Percentiles rank a stretch among this genome's conserved stretches.
Conservation (phyloP, 805 yeast genomes). For the Zygosaccharomyces bailii region DNA sequence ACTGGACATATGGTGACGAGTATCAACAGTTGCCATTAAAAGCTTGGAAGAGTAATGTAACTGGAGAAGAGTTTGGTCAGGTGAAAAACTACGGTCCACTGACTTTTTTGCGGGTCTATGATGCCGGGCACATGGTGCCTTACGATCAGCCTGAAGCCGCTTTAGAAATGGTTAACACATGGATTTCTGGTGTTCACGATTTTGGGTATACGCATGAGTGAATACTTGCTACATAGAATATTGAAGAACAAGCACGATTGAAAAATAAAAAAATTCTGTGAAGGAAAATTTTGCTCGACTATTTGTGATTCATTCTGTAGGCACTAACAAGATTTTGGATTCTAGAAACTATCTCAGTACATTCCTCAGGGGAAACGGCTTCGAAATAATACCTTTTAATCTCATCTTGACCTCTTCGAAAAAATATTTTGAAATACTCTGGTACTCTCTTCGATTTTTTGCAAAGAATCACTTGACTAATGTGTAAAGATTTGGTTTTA, state of each 20-base stretch:
- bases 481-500: slow-evolving; percentile 84
- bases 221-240: not conserved
- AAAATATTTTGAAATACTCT: slow-evolving; percentile 74
- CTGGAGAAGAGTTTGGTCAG: slow-evolving; percentile 56
- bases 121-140: slow-evolving; percentile 93
- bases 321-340: slow-evolving; percentile 56
- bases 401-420: slow-evolving; percentile 57
- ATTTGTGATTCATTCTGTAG: slow-evolving; percentile 34
- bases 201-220: slow-evolving; percentile 9
- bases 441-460: slow-evolving; percentile 78
- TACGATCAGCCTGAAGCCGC: slow-evolving; percentile 77
- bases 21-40: slow-evolving; percentile 43
- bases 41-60: slow-evolving; percentile 40
- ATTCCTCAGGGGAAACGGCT: slow-evolving; percentile 56
- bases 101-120: slow-evolving; percentile 71
- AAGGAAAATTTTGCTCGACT: not conserved
- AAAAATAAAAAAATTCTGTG: not conserved
- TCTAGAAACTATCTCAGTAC: slow-evolving; percentile 73
- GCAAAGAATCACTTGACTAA: slow-evolving; percentile 67
- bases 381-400: slow-evolving; percentile 86
- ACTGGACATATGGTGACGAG: slow-evolving; percentile 56
- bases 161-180: slow-evolving; percentile 65
- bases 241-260: no score
- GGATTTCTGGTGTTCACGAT: slow-evolving; percentile 54
- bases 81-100: slow-evolving; percentile 68